A percentile compares a stretch with the other conserved stretches of the same genome.
Conservation (phyloP, 164 flowering plant genomes). For the Kalanchoe fedtschenkoi region DNA sequence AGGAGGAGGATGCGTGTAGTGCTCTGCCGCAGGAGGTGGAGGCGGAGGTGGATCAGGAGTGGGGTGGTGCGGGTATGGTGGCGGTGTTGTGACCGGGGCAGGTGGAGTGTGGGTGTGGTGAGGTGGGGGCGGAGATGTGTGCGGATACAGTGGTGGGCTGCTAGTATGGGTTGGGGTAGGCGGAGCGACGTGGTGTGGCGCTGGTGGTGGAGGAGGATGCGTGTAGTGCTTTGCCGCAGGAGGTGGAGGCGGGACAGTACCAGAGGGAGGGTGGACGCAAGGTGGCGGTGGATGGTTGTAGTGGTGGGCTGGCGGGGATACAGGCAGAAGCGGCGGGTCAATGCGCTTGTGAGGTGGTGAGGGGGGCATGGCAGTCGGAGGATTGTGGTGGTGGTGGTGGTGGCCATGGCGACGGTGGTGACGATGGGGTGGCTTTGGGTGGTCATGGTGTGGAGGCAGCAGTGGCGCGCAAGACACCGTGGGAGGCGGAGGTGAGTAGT, state of each 20-base stretch:
- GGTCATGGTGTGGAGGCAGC: conserved; percentile 8
- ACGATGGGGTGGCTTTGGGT: not conserved
- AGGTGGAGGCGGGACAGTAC: not conserved
- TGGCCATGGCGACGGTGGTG: conserved; percentile 3
- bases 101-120: not conserved
- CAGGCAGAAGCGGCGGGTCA: conserved; percentile 3
- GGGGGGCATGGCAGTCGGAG: conserved; percentile 1
- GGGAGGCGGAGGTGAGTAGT: conserved; percentile 22
- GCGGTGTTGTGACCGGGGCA: no score
- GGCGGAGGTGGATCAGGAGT: not conserved
- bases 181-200: not conserved
- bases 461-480: conserved; percentile 8
- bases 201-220: not conserved
- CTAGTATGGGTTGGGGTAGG: not conserved
- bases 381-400: conserved; percentile 7
- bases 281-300: conserved; percentile 2
- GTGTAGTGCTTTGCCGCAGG: not conserved
- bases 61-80: not conserved
- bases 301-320: conserved; percentile 1
- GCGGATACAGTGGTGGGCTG: not conserved
- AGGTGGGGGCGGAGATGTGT: not conserved
- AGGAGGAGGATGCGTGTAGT: not conserved
- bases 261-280: not conserved
- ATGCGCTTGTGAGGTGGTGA: not conserved
- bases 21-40: not conserved